Evolutionary conservation across 345 rosid genomes (phyloP).

Genomic region (Salix purpurea): DNA sequence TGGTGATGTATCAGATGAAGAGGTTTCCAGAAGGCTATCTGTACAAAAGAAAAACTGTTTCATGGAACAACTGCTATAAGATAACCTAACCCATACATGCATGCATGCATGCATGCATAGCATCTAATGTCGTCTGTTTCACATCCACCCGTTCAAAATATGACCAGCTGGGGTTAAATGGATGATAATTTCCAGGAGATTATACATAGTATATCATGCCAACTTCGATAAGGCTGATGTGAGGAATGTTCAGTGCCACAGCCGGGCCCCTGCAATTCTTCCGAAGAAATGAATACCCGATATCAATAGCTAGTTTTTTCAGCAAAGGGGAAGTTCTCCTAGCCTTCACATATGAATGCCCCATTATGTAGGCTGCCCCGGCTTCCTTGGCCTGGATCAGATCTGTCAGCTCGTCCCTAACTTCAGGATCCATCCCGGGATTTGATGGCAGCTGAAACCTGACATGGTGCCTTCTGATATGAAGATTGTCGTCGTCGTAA

Average conservation of each 20-base stretch:
- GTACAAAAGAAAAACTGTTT: not conserved
- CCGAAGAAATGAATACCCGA: conserved; percentile 83
- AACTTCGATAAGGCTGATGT: conserved; percentile 87
- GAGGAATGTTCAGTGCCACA: conserved; percentile 88
- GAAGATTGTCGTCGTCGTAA: conserved; percentile 65
- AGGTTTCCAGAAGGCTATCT: not conserved
- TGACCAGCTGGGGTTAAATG: not conserved
- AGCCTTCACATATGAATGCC: conserved; percentile 82
- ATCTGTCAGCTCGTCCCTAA: conserved; percentile 79
- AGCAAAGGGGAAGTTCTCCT: conserved; percentile 61
- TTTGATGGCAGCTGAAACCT: conserved; percentile 53
- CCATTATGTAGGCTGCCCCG: conserved; percentile 84
- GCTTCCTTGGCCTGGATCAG: conserved; percentile 81
- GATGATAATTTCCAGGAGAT: not conserved
- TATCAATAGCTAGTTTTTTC: conserved; percentile 69
- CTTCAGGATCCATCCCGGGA: conserved; percentile 62
- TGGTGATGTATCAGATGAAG: not conserved
- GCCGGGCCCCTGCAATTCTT: conserved; percentile 95
- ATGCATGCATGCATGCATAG: not conserved
- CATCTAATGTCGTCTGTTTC: not conserved
- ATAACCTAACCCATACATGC: not conserved
- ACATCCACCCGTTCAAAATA: not conserved
- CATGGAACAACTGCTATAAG: not conserved
- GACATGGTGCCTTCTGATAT: conserved; percentile 53
- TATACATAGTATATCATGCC: conserved; percentile 93